A percentile compares a stretch with the other conserved stretches of the same genome.
These are phyloP conservation scores for Fusarium abutilonis DNA, from an alignment of 2,329 filamentous ascomycete genomes.

Conservation along the genomic window DNA sequence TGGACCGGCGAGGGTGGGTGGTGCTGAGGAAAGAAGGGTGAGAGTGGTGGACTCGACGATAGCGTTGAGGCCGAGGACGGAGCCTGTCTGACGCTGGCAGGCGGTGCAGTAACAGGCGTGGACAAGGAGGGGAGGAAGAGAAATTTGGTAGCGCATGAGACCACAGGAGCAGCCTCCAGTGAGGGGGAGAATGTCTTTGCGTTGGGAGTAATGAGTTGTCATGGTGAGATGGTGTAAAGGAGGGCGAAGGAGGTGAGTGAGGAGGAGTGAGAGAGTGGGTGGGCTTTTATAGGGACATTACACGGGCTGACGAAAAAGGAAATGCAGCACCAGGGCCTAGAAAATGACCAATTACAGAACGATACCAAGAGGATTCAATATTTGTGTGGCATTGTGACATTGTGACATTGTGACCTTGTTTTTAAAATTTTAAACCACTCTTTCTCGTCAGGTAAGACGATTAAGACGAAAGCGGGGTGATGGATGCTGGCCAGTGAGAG, in stretches of 20 bases:
- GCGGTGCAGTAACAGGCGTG: slow-evolving; percentile 60
- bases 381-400: slow-evolving; percentile 10
- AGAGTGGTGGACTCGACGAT: slow-evolving; percentile 54
- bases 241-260: neutral
- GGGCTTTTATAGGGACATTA: neutral
- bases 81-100: slow-evolving; percentile 58
- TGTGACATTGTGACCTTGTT: neutral
- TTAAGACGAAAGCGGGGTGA: slow-evolving; percentile 34
- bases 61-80: slow-evolving; percentile 54
- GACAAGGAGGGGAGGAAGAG: slow-evolving; percentile 61
- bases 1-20: slow-evolving; percentile 38
- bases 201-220: slow-evolving; percentile 43
- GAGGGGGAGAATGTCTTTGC: slow-evolving; percentile 45
- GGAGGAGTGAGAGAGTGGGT: neutral
- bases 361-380: neutral
- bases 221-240: slow-evolving; percentile 11
- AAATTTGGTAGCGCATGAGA: slow-evolving; percentile 72
- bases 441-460: slow-evolving; percentile 3
- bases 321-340: neutral
- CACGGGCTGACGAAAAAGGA: neutral
- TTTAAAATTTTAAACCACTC: slow-evolving; percentile 6
- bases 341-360: neutral
- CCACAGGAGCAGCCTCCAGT: slow-evolving; percentile 71
- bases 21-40: slow-evolving; percentile 44
- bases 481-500: slow-evolving; percentile 45